A percentile compares a stretch with the other conserved stretches of the same genome.
Conservation (phyloP, 2,329 filamentous ascomycete genomes). For the Macroventuria anomochaeta region DNA sequence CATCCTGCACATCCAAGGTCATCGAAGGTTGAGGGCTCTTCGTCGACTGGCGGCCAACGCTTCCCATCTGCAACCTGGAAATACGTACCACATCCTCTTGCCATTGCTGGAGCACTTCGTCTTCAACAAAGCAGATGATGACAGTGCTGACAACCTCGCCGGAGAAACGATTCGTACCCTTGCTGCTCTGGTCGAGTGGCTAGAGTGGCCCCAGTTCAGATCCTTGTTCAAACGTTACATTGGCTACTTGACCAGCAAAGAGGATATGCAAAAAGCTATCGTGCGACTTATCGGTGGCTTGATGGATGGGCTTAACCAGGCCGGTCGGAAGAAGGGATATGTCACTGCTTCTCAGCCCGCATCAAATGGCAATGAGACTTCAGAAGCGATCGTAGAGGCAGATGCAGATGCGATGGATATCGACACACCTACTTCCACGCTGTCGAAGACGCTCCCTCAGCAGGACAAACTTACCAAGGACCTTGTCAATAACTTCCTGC, state of each 20-base stretch:
- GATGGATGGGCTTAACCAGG: slow-evolving; percentile 74
- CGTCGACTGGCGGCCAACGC: slow-evolving; percentile 76
- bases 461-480: slow-evolving; percentile 73
- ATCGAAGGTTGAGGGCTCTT: slow-evolving; percentile 83
- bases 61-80: slow-evolving; percentile 73
- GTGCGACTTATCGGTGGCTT: slow-evolving; percentile 82
- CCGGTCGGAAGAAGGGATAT: slow-evolving; percentile 51
- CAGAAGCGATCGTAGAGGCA: slow-evolving; percentile 52
- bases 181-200: slow-evolving; percentile 71
- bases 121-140: slow-evolving; percentile 82
- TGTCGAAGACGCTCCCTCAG: slow-evolving; percentile 71
- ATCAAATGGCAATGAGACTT: slow-evolving; percentile 26
- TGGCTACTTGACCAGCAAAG: slow-evolving; percentile 78
- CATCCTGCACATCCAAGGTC: slow-evolving; percentile 85
- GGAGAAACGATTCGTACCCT: slow-evolving; percentile 87
- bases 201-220: slow-evolving; percentile 92
- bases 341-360: slow-evolving; percentile 19
- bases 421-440: slow-evolving; percentile 38
- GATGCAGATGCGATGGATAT: slow-evolving; percentile 33
- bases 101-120: slow-evolving; percentile 94
- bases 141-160: slow-evolving; percentile 77
- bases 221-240: slow-evolving; percentile 84
- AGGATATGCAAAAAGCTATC: slow-evolving; percentile 83
- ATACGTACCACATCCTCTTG: slow-evolving; percentile 85
- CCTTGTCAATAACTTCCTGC: slow-evolving; percentile 76